Evolutionary conservation across 345 rosid species (phyloP).

Genomic region (Salix caprea): DNA sequence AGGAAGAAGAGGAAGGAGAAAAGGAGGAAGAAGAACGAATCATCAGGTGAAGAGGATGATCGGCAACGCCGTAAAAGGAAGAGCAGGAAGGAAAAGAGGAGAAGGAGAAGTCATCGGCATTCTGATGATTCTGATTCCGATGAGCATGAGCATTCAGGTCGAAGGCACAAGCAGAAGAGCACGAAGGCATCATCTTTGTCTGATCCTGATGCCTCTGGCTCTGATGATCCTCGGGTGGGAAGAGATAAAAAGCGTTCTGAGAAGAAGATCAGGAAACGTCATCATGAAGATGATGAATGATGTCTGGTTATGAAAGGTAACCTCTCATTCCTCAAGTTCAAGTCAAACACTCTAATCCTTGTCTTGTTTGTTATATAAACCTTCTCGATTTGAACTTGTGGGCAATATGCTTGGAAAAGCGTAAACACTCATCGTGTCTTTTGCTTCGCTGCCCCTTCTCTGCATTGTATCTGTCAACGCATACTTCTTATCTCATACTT

Average conservation of each 20-base stretch:
- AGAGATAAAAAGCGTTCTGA: constrained; percentile 48
- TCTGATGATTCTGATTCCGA: constrained; percentile 44
- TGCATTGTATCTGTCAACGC: no score
- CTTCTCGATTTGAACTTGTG: not conserved
- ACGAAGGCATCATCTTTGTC: constrained; percentile 47
- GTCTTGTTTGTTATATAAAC: not conserved
- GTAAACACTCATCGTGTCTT: no score
- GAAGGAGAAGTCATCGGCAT: constrained; percentile 40
- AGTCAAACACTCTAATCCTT: not conserved
- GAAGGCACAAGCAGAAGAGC: constrained; percentile 45
- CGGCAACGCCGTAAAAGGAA: constrained; percentile 26
- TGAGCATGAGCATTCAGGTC: constrained; percentile 34
- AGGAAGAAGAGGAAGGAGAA: constrained; percentile 57
- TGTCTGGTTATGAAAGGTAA: not conserved
- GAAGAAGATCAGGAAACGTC: constrained; percentile 56
- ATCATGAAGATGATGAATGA: constrained; percentile 12
- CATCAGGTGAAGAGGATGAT: constrained; percentile 38
- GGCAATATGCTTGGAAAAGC: not conserved
- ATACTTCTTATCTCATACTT: no score
- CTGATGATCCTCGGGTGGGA: constrained; percentile 58
- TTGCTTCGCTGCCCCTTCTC: no score
- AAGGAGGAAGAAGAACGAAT: constrained; percentile 51
- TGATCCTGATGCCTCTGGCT: constrained; percentile 41
- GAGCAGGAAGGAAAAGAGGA: constrained; percentile 44
- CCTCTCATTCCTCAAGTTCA: not conserved